A percentile compares a stretch with the other conserved stretches of the same genome.
phyloP scores from a whole-genome alignment of 345 rosid genomes.

The Citrus inodora region DNA sequence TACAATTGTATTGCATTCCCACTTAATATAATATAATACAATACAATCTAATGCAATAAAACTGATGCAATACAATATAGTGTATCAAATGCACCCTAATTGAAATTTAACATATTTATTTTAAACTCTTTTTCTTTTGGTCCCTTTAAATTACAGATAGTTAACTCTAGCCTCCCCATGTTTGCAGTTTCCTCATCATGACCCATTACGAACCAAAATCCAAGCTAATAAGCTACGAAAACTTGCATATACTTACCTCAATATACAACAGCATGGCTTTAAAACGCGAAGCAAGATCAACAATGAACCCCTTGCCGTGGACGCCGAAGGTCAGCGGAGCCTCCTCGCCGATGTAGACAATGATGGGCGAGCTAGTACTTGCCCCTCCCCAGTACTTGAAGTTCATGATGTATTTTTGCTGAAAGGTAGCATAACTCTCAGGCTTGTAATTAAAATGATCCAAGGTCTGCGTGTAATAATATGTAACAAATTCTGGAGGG shows the following conservation, averaged over 20 bases:
- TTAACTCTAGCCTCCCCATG: too few relatives aligned
- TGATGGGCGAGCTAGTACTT: constrained; percentile 22
- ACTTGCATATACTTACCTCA: constrained; percentile 16
- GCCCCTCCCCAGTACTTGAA: constrained; percentile 26
- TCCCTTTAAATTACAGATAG: too few relatives aligned
- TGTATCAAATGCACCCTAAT: too few relatives aligned
- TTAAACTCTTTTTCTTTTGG: too few relatives aligned
- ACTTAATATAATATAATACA: too few relatives aligned
- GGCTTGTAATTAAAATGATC: constrained; percentile 33
- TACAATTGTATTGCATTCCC: too few relatives aligned
- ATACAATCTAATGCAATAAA: too few relatives aligned
- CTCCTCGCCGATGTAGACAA: constrained; percentile 17
- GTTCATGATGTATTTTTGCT: constrained; percentile 24
- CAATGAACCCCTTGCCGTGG: not conserved
- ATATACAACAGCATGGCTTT: constrained; percentile 23
- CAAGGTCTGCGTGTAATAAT: constrained; percentile 20
- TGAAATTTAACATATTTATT: too few relatives aligned
- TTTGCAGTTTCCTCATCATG: too few relatives aligned
- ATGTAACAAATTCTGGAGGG: constrained; percentile 13
- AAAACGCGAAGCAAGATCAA: constrained; percentile 19
- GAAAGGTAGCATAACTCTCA: constrained; percentile 29
- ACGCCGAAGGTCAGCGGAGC: not conserved
- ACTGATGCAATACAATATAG: too few relatives aligned
- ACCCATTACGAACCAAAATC: too few relatives aligned
- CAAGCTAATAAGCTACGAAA: too few relatives aligned